Evolutionary conservation across 2,329 filamentous ascomycete genomes (phyloP).

Genomic region (Talaromyces sp.): DNA sequence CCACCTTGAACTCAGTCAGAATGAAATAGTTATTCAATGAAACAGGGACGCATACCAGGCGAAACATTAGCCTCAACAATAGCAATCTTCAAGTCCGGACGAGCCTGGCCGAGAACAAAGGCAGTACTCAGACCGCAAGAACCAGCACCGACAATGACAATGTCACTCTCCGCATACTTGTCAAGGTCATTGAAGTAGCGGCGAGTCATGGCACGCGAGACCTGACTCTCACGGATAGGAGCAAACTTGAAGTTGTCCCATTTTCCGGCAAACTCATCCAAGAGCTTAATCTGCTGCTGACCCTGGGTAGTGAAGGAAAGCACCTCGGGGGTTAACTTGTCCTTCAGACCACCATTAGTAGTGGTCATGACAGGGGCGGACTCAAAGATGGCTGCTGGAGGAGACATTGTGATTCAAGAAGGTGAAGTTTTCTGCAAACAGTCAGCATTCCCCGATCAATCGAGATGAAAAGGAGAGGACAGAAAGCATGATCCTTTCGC

Average conservation of each 20-base stretch:
- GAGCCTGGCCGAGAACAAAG: slow-evolving; percentile 76
- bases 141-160: slow-evolving; percentile 88
- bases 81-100: slow-evolving; percentile 86
- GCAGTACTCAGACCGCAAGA: slow-evolving; percentile 83
- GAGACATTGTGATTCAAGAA: slow-evolving; percentile 64
- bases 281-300: slow-evolving; percentile 50
- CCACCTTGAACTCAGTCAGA: slow-evolving; percentile 52
- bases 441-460: slow-evolving; percentile 35
- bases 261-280: slow-evolving; percentile 66
- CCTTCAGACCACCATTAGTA: slow-evolving; percentile 33
- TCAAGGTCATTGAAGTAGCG: slow-evolving; percentile 91
- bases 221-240: slow-evolving; percentile 85
- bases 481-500: slow-evolving; percentile 97
- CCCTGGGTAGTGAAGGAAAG: slow-evolving; percentile 36
- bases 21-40: background rate
- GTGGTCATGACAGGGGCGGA: slow-evolving; percentile 36
- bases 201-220: slow-evolving; percentile 87
- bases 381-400: slow-evolving; percentile 66
- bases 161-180: slow-evolving; percentile 84
- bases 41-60: slow-evolving; percentile 51
- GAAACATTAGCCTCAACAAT: slow-evolving; percentile 85
- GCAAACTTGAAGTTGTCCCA: slow-evolving; percentile 82
- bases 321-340: slow-evolving; percentile 47
- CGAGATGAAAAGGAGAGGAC: slow-evolving; percentile 36
- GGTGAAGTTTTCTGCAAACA: slow-evolving; percentile 30